Conservation (phyloP, 345 rosid genomes). For the Moringa oleifera region DNA sequence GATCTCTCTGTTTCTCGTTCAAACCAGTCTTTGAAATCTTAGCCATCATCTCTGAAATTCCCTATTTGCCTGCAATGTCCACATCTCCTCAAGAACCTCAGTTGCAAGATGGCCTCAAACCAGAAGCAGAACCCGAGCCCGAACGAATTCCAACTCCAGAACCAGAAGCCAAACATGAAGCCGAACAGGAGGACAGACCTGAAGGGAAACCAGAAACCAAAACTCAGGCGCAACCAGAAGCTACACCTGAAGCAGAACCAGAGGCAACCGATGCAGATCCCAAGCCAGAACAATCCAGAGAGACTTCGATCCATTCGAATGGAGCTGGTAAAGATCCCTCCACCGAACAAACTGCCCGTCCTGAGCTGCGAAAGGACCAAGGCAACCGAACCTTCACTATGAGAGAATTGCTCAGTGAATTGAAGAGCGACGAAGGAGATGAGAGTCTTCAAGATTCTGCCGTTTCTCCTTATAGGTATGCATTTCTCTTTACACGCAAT, state of each 20-base stretch:
- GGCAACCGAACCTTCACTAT: slow-evolving; percentile 78
- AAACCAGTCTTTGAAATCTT: not conserved
- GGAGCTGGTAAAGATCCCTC: slow-evolving; percentile 20
- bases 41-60: not conserved
- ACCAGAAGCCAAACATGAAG: slow-evolving; percentile 11
- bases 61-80: slow-evolving; percentile 29
- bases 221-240: slow-evolving; percentile 16
- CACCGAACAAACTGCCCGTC: slow-evolving; percentile 19
- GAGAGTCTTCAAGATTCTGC: slow-evolving; percentile 29
- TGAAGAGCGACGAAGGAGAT: slow-evolving; percentile 69
- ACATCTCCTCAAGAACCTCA: slow-evolving; percentile 36
- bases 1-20: not conserved
- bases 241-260: slow-evolving; percentile 8
- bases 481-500: slow-evolving; percentile 6
- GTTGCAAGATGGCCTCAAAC: slow-evolving; percentile 30
- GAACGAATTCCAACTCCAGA: slow-evolving; percentile 20
- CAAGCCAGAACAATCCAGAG: slow-evolving; percentile 25
- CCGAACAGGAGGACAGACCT: too few relatives aligned
- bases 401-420: slow-evolving; percentile 75
- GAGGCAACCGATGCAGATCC: slow-evolving; percentile 36
- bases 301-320: slow-evolving; percentile 28
- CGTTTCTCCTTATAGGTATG: slow-evolving; percentile 59
- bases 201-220: slow-evolving; percentile 14
- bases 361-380: slow-evolving; percentile 42
- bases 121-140: slow-evolving; percentile 1